These are phyloP conservation scores for Talaromyces rugulosus DNA, from an alignment of 2,329 filamentous ascomycete species.

Conservation along the genomic window DNA sequence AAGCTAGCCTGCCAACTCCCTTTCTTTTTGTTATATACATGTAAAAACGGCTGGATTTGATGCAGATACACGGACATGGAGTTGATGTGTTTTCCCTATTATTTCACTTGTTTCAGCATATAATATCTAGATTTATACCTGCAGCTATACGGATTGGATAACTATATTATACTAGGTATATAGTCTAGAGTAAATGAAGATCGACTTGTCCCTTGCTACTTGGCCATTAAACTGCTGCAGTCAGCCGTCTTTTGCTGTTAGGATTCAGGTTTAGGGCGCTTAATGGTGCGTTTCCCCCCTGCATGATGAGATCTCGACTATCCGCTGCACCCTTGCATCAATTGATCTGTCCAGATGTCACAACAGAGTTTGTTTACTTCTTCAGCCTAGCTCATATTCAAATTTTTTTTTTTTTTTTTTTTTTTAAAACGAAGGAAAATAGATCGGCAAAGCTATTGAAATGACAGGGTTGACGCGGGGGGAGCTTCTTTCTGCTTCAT, in stretches of 20 bases:
- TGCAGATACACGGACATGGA: neutral
- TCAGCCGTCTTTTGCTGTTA: neutral
- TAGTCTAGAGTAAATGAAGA: neutral
- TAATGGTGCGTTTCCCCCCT: neutral
- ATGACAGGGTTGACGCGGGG: neutral
- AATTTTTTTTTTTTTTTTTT: too few species aligned
- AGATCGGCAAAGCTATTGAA: conserved; percentile 4
- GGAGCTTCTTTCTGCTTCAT: neutral
- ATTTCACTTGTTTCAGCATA: neutral
- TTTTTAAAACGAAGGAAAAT: neutral
- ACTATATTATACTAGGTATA: neutral
- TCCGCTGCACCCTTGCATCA: neutral
- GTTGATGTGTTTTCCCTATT: neutral
- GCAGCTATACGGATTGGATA: neutral
- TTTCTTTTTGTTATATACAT: conserved; percentile 1
- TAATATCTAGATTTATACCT: neutral
- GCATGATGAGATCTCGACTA: neutral
- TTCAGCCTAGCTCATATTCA: neutral
- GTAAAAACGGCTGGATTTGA: neutral
- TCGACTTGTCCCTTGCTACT: neutral
- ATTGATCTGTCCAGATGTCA: neutral
- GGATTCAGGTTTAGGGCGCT: neutral
- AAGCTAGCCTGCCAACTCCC: neutral
- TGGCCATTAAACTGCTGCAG: neutral
- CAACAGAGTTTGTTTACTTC: neutral